These are phyloP conservation scores for Diaporthe ampelina DNA, from an alignment of 2,329 filamentous ascomycete species.

Conservation along the genomic window DNA sequence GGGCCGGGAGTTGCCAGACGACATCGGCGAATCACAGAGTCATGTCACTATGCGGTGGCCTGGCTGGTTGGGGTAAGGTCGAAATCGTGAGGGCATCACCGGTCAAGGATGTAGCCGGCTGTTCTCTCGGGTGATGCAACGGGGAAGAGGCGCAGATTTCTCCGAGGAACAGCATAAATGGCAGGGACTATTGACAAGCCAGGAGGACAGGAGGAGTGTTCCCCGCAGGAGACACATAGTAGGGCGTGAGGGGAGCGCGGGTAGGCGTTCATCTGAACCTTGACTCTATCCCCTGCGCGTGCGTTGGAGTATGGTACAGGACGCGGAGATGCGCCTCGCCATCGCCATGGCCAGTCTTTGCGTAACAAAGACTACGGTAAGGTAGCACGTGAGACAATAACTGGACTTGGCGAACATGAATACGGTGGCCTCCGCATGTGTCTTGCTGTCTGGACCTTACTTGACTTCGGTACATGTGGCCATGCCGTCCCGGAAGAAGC, in stretches of 20 bases:
- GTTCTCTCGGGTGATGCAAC: conserved; percentile 7
- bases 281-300: neutral
- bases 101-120: conserved; percentile 22
- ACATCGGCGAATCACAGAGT: neutral
- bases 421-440: neutral
- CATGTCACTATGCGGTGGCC: neutral
- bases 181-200: neutral
- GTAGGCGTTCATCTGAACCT: conserved; percentile 11
- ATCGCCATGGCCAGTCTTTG: neutral
- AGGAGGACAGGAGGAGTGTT: neutral
- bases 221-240: conserved; percentile 6
- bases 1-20: neutral
- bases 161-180: neutral
- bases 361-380: conserved; percentile 14
- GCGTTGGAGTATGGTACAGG: neutral
- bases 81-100: conserved; percentile 16
- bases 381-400: conserved; percentile 23
- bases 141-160: neutral
- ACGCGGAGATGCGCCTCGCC: neutral
- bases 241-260: neutral
- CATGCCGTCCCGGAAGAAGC: neutral
- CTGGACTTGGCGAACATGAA: neutral
- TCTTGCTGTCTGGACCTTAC: neutral
- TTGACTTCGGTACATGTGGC: neutral
- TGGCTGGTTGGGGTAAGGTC: conserved; percentile 13